Evolutionary conservation across 345 rosid species (phyloP).

Genomic region (Nephelium lappaceum): DNA sequence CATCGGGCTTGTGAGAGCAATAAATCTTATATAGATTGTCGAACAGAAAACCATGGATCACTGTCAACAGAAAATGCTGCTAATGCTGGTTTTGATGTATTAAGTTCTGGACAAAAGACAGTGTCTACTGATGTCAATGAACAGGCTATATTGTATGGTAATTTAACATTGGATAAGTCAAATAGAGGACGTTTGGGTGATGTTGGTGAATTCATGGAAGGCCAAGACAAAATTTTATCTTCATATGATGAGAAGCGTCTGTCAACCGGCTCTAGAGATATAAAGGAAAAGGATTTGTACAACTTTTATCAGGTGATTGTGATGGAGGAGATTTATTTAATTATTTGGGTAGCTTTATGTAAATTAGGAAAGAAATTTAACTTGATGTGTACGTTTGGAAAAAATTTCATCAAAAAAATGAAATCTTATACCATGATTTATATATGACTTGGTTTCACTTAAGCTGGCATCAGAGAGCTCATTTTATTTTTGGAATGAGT

Average conservation of each 20-base stretch:
- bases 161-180: conserved; percentile 32
- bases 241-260: conserved; percentile 46
- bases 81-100: conserved; percentile 29
- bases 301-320: conserved; percentile 83
- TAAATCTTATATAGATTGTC: conserved; percentile 29
- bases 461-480: neutral
- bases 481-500: conserved; percentile 6
- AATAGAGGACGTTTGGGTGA: conserved; percentile 41
- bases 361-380: neutral
- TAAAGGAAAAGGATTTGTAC: conserved; percentile 60
- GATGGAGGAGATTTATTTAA: conserved; percentile 5
- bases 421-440: neutral
- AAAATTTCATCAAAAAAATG: neutral
- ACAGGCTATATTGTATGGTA: conserved; percentile 30
- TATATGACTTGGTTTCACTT: neutral
- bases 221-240: conserved; percentile 36
- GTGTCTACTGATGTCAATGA: conserved; percentile 27
- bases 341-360: neutral
- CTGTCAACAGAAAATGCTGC: conserved; percentile 31
- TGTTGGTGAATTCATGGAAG: conserved; percentile 38
- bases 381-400: neutral
- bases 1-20: conserved; percentile 35
- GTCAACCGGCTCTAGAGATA: conserved; percentile 40
- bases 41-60: conserved; percentile 28
- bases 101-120: conserved; percentile 26